phyloP scores from a whole-genome alignment of 805 yeast species.

The Candida fluviatilis region DNA sequence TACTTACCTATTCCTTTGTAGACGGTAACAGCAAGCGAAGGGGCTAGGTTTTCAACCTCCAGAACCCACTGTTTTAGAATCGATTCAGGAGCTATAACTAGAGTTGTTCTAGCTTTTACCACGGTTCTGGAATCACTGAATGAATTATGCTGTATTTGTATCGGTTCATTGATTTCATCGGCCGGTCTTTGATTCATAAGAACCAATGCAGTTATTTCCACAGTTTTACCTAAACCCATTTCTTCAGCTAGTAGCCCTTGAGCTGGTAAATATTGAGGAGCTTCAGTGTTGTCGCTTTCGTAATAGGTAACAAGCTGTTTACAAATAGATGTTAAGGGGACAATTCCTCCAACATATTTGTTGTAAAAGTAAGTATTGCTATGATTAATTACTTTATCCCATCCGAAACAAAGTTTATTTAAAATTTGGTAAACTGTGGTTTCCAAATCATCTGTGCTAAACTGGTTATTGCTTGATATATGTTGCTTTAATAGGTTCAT shows the following conservation, averaged over 20 bases:
- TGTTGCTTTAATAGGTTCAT: slow-evolving; percentile 4
- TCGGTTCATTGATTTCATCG: slow-evolving; percentile 26
- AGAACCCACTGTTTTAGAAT: slow-evolving; percentile 83
- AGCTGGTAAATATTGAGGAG: slow-evolving; percentile 37
- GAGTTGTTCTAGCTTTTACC: slow-evolving; percentile 59
- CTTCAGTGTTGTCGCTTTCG: slow-evolving; percentile 14
- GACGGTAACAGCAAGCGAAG: slow-evolving; percentile 54
- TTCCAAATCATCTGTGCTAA: slow-evolving; percentile 12
- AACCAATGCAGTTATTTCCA: slow-evolving; percentile 71
- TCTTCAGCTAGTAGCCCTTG: slow-evolving; percentile 84
- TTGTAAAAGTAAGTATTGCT: slow-evolving; percentile 42
- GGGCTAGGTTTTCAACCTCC: slow-evolving; percentile 60
- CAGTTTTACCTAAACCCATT: slow-evolving; percentile 96
- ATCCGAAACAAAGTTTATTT: slow-evolving; percentile 50
- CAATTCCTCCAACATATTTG: slow-evolving; percentile 45
- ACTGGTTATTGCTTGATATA: not conserved
- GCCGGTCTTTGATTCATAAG: slow-evolving; percentile 54
- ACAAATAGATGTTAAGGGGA: slow-evolving; percentile 27
- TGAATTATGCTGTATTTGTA: slow-evolving; percentile 27
- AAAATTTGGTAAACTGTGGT: slow-evolving; percentile 24
- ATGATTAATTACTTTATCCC: slow-evolving; percentile 26
- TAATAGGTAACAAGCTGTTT: slow-evolving; percentile 24
- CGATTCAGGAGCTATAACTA: slow-evolving; percentile 83
- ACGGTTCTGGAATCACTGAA: slow-evolving; percentile 42
- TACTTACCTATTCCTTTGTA: slow-evolving; percentile 53